Evolutionary conservation across 2,329 filamentous ascomycete genomes (phyloP).

Genomic region (Raffaelea albimanens): DNA sequence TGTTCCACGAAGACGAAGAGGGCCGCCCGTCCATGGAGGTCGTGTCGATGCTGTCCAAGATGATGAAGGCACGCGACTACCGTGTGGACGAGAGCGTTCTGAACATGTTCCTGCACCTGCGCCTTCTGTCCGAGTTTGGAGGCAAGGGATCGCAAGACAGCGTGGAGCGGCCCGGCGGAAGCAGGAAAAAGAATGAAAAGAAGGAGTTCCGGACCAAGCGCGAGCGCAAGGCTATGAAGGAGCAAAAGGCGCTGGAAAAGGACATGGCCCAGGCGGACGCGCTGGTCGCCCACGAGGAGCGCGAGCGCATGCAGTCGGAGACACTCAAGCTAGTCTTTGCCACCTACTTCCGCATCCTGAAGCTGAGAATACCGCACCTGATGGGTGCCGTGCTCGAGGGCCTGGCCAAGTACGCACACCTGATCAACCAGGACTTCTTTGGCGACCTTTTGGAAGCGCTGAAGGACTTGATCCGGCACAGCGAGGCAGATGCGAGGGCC

Average conservation of each 20-base stretch:
- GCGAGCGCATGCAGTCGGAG: conserved; percentile 89
- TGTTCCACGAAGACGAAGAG: conserved; percentile 84
- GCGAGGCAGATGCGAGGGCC: conserved; percentile 49
- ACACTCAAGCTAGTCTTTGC: conserved; percentile 94
- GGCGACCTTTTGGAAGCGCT: conserved; percentile 90
- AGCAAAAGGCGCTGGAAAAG: conserved; percentile 80
- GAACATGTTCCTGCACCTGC: conserved; percentile 84
- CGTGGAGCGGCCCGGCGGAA: conserved; percentile 45
- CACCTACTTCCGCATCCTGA: conserved; percentile 89
- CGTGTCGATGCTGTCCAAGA: conserved; percentile 75
- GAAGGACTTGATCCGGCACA: conserved; percentile 80
- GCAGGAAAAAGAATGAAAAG: conserved; percentile 57
- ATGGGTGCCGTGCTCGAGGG: conserved; percentile 98
- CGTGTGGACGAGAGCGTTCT: conserved; percentile 74
- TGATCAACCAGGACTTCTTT: conserved; percentile 99
- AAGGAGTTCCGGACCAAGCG: conserved; percentile 84
- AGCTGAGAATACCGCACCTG: conserved; percentile 67
- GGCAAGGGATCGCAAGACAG: conserved; percentile 72
- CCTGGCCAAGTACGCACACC: conserved; percentile 82
- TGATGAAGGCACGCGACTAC: conserved; percentile 87
- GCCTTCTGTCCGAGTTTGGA: conserved; percentile 78
- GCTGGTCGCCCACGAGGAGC: conserved; percentile 81
- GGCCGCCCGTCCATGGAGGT: conserved; percentile 81
- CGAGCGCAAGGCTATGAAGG: conserved; percentile 70
- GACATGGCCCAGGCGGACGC: conserved; percentile 92